Percentiles rank a stretch among this genome's conserved stretches.
Evolutionary conservation across 208 protist species (phyloP).

Genomic region (Angomonas deanei): DNA sequence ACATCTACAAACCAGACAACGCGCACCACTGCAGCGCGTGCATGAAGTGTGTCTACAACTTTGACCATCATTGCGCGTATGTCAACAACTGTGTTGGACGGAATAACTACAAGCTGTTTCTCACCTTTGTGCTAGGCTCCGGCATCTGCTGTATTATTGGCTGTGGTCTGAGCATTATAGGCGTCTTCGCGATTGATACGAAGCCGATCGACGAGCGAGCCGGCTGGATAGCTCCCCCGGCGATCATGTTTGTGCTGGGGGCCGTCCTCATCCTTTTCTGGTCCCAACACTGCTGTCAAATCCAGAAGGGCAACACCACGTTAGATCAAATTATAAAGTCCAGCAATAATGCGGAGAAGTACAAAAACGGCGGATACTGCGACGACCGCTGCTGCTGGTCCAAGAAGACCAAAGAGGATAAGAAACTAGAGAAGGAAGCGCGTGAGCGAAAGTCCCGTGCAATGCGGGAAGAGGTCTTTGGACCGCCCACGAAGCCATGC

Average conservation of each 20-base stretch:
- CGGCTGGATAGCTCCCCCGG: constrained; percentile 16
- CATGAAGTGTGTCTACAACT: constrained; percentile 60
- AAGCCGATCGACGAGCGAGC: constrained; percentile 1
- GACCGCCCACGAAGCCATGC: constrained; percentile 7
- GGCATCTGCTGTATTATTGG: constrained; percentile 14
- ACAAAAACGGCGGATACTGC: neutral
- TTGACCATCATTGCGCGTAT: constrained; percentile 90
- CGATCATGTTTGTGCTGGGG: constrained; percentile 15
- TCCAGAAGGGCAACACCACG: constrained; percentile 25
- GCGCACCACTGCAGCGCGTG: constrained; percentile 82
- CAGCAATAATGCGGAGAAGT: neutral
- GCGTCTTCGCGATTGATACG: constrained; percentile 23
- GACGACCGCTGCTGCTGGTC: neutral
- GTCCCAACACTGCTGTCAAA: constrained; percentile 17
- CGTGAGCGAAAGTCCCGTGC: constrained; percentile 7
- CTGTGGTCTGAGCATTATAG: constrained; percentile 18
- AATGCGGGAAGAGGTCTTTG: constrained; percentile 8
- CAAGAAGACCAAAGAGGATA: constrained; percentile 1
- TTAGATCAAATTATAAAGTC: constrained; percentile 21
- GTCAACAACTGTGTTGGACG: constrained; percentile 87
- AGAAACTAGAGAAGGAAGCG: neutral
- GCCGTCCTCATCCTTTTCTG: constrained; percentile 17
- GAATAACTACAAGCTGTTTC: constrained; percentile 75
- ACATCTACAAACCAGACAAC: constrained; percentile 64
- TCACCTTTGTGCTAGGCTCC: constrained; percentile 55